Conservation (phyloP, 495 filamentous ascomycete species). For the Jackrogersella multiformis region DNA sequence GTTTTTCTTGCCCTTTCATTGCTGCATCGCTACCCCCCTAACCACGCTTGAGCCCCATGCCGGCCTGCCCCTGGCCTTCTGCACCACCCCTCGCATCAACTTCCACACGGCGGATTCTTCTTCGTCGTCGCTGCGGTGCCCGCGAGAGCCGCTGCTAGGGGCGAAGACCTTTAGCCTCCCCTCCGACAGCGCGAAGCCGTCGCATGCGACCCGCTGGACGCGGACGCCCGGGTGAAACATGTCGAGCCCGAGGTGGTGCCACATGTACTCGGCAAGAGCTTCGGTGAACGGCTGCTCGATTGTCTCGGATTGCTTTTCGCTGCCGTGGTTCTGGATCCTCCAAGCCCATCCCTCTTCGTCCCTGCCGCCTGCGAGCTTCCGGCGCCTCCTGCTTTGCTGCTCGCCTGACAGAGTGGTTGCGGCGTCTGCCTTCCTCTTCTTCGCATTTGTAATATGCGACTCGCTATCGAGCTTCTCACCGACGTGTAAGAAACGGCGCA, state of each 20-base stretch:
- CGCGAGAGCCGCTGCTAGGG: constrained; percentile 6
- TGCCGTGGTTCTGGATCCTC: constrained; percentile 32
- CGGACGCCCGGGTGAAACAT: constrained; percentile 58
- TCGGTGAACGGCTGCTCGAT: constrained; percentile 53
- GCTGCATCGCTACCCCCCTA: not conserved
- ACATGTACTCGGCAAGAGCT: constrained; percentile 52
- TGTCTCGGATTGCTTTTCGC: constrained; percentile 4
- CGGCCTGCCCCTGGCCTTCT: constrained; percentile 22
- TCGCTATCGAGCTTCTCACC: constrained; percentile 11
- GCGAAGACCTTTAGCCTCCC: constrained; percentile 55
- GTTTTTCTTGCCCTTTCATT: too few relatives aligned
- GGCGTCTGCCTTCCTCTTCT: constrained; percentile 21
- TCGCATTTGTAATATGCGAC: not conserved
- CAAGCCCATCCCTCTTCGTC: constrained; percentile 60
- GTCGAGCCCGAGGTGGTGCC: constrained; percentile 53
- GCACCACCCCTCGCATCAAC: constrained; percentile 29
- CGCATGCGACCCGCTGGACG: constrained; percentile 54
- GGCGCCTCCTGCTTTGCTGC: constrained; percentile 43
- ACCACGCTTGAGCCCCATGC: constrained; percentile 20
- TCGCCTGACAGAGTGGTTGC: constrained; percentile 37
- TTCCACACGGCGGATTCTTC: constrained; percentile 26
- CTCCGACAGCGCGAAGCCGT: constrained; percentile 57
- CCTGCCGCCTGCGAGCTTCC: constrained; percentile 49
- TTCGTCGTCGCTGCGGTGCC: not conserved
- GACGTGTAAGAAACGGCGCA: constrained; percentile 44